These are phyloP conservation scores for Rhodofomes roseus DNA, from an alignment of 1,284 basidiomycete species.

Conservation along the genomic window DNA sequence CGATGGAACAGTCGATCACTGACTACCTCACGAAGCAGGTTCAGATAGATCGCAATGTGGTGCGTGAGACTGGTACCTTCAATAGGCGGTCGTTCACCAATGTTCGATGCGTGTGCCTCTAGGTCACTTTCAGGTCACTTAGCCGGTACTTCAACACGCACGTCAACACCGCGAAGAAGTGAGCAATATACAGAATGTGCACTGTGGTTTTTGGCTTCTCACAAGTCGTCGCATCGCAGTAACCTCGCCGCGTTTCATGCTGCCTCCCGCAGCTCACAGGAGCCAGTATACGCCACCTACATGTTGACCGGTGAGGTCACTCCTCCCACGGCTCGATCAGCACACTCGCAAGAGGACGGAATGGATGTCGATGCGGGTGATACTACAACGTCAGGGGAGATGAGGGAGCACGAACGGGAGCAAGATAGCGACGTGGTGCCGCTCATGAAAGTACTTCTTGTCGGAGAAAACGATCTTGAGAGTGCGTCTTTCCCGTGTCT, in stretches of 20 bases:
- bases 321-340: conserved; percentile 7
- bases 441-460: conserved; percentile 46
- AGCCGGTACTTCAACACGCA: conserved; percentile 66
- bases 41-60: conserved; percentile 58
- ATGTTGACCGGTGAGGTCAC: conserved; percentile 51
- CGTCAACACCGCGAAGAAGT: conserved; percentile 75
- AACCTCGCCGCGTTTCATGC: conserved; percentile 57
- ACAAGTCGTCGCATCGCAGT: too few relatives aligned
- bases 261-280: conserved; percentile 34
- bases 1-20: conserved; percentile 44
- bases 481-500: conserved; percentile 36
- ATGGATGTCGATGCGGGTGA: conserved; percentile 40
- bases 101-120: not conserved
- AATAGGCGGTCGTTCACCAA: not conserved
- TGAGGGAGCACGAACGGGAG: conserved; percentile 15
- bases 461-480: conserved; percentile 56
- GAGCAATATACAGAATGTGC: too few relatives aligned
- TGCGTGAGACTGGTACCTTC: conserved; percentile 29
- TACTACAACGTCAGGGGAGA: conserved; percentile 11
- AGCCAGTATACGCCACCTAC: conserved; percentile 60
- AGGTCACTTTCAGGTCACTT: conserved; percentile 75
- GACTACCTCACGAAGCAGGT: conserved; percentile 65
- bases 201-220: too few relatives aligned
- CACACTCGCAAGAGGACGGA: conserved; percentile 28
- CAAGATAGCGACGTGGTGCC: conserved; percentile 32